Evolutionary conservation across 2,329 filamentous ascomycete species (phyloP).

Genomic region (Sarocladium brachiariae): DNA sequence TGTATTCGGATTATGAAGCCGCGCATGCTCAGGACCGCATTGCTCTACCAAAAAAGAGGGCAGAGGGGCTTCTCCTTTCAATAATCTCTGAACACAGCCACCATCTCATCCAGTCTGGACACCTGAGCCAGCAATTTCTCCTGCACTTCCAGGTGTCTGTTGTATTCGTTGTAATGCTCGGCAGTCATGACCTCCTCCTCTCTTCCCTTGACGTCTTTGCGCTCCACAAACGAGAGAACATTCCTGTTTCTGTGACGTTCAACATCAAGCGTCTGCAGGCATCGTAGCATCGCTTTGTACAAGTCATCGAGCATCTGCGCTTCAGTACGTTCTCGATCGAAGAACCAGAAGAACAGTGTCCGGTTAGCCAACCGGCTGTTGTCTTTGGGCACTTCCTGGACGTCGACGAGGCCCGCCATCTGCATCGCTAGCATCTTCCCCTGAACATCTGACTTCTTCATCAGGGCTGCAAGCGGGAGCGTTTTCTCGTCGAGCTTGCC

Average conservation of each 20-base stretch:
- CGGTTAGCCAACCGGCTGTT: conserved; percentile 72
- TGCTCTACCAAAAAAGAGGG: background rate
- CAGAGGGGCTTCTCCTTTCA: no score
- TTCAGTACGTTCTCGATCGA: conserved; percentile 67
- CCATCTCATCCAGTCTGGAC: conserved; percentile 73
- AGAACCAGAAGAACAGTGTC: conserved; percentile 89
- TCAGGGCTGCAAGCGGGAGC: conserved; percentile 70
- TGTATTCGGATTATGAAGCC: background rate
- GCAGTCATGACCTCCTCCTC: conserved; percentile 74
- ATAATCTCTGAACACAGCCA: conserved; percentile 76
- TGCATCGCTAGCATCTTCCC: conserved; percentile 81
- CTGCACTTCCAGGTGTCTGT: conserved; percentile 54
- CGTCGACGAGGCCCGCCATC: conserved; percentile 76
- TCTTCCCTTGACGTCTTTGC: conserved; percentile 77
- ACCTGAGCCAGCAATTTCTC: conserved; percentile 74
- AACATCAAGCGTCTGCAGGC: conserved; percentile 70
- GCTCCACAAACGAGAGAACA: conserved; percentile 73
- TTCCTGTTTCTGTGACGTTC: conserved; percentile 66
- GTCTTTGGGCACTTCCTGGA: conserved; percentile 91
- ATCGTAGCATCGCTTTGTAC: conserved; percentile 85
- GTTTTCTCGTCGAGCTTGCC: conserved; percentile 95
- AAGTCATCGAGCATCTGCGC: conserved; percentile 68
- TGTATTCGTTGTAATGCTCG: conserved; percentile 61
- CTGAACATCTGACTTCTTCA: conserved; percentile 80
- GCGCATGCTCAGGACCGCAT: conserved; percentile 1